A percentile compares a stretch with the other conserved stretches of the same genome.
Evolutionary conservation across 1,139 yeast genomes (phyloP).

Genomic region (Candida sp.): DNA sequence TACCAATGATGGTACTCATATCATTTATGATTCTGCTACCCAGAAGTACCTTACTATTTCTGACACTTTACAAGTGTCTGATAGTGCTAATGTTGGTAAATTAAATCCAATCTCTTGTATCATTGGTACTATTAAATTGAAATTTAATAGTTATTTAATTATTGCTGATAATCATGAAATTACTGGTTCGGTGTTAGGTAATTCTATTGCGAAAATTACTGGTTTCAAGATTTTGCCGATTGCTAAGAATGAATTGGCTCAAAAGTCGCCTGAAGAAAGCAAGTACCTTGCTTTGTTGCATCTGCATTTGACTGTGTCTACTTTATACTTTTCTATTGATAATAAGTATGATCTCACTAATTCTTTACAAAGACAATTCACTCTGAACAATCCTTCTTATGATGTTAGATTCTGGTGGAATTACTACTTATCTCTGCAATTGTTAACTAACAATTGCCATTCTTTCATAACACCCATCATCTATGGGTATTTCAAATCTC

Average conservation of each 20-base stretch:
- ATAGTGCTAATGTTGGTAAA: slow-evolving; percentile 16
- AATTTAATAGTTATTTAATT: slow-evolving; percentile 35
- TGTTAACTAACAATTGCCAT: slow-evolving; percentile 44
- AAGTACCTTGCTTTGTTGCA: slow-evolving; percentile 63
- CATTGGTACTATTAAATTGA: slow-evolving; percentile 66
- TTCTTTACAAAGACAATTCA: slow-evolving; percentile 60
- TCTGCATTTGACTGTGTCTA: slow-evolving; percentile 68
- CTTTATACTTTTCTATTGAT: slow-evolving; percentile 61
- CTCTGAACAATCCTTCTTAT: slow-evolving; percentile 12
- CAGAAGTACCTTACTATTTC: slow-evolving; percentile 24
- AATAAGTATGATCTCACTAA: slow-evolving; percentile 80
- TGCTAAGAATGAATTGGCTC: slow-evolving; percentile 18
- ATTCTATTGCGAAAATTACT: slow-evolving; percentile 56
- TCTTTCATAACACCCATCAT: slow-evolving; percentile 73
- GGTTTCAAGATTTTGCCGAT: slow-evolving; percentile 60
- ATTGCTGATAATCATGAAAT: slow-evolving; percentile 52
- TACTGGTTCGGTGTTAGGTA: slow-evolving; percentile 64
- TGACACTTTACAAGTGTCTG: slow-evolving; percentile 17
- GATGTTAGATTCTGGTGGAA: slow-evolving; percentile 94
- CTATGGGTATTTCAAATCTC: slow-evolving; percentile 73
- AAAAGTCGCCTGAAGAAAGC: slow-evolving; percentile 48
- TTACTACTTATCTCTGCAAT: slow-evolving; percentile 55
- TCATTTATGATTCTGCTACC: slow-evolving; percentile 20
- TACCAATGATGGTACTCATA: slow-evolving; percentile 33
- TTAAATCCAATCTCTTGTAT: slow-evolving; percentile 57